A percentile compares a stretch with the other conserved stretches of the same genome.
phyloP scores from a whole-genome alignment of 106 monocot species.

The Hemerocallis citrina region DNA sequence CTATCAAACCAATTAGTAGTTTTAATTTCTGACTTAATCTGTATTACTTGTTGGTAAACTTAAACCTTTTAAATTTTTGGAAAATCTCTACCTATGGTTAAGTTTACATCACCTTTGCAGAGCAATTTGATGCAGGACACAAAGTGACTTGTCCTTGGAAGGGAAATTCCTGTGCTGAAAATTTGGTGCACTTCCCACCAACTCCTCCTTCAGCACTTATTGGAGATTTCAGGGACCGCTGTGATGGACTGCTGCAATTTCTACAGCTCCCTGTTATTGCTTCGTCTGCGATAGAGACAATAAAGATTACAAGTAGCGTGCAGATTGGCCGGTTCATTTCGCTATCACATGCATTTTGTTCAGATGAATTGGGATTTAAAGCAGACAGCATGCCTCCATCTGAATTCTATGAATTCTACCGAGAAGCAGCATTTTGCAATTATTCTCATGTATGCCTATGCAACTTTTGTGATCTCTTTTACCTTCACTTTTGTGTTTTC shows the following conservation, averaged over 20 bases:
- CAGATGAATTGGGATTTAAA: constrained; percentile 51
- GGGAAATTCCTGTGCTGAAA: constrained; percentile 91
- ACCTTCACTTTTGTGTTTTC: neutral
- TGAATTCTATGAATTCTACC: constrained; percentile 27
- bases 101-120: no score
- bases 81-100: no score
- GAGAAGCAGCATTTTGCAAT: constrained; percentile 39
- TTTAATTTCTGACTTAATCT: no score
- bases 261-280: constrained; percentile 63
- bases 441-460: constrained; percentile 44
- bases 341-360: constrained; percentile 34
- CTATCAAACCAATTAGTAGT: no score
- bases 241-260: constrained; percentile 85
- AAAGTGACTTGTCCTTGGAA: constrained; percentile 70
- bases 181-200: constrained; percentile 88
- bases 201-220: constrained; percentile 65
- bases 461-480: neutral
- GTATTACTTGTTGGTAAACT: no score
- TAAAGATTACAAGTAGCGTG: constrained; percentile 53
- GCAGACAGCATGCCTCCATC: constrained; percentile 35
- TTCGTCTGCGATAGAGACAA: constrained; percentile 59
- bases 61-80: no score
- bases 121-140: constrained; percentile 65
- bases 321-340: constrained; percentile 78
- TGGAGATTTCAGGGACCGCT: constrained; percentile 89